Evolutionary conservation across 2,329 filamentous ascomycete species (phyloP).

Genomic region (Blumeriella jaapii): DNA sequence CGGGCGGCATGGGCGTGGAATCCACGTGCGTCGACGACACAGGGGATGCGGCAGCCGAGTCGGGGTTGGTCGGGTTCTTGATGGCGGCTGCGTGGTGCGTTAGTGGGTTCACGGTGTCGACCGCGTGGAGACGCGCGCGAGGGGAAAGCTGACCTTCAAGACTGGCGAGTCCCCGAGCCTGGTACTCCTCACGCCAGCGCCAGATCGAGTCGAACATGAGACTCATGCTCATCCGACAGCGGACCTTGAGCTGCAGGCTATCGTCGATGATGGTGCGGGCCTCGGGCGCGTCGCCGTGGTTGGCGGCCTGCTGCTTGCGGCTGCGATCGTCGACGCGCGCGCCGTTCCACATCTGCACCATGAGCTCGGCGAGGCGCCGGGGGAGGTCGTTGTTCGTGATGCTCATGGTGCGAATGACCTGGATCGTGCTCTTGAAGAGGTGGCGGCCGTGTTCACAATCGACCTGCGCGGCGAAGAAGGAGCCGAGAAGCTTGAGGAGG

Average conservation of each 20-base stretch:
- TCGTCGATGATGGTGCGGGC: constrained; percentile 41
- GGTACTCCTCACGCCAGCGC: constrained; percentile 74
- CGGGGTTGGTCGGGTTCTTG: constrained; percentile 78
- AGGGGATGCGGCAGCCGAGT: constrained; percentile 64
- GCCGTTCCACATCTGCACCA: constrained; percentile 76
- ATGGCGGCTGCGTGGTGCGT: constrained; percentile 43
- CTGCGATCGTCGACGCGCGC: constrained; percentile 27
- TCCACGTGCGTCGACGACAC: constrained; percentile 55
- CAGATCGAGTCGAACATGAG: constrained; percentile 76
- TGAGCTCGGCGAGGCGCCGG: constrained; percentile 70
- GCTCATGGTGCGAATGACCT: constrained; percentile 59
- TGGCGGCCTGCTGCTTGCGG: constrained; percentile 32
- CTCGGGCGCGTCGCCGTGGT: constrained; percentile 27
- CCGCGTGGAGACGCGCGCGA: neutral
- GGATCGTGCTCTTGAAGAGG: constrained; percentile 61
- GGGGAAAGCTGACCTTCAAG: constrained; percentile 51
- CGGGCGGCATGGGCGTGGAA: constrained; percentile 41
- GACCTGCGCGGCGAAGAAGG: constrained; percentile 62
- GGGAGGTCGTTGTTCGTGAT: constrained; percentile 70
- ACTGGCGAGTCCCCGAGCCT: constrained; percentile 55
- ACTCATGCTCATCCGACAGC: constrained; percentile 75
- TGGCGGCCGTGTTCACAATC: constrained; percentile 55
- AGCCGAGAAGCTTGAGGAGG: constrained; percentile 66
- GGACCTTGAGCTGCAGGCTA: constrained; percentile 67
- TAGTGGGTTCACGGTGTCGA: constrained; percentile 6